Evolutionary conservation across 345 rosid species (phyloP), one percentile per base, ranked within the genome.

Genomic region (Garcia nutans): DNA sequence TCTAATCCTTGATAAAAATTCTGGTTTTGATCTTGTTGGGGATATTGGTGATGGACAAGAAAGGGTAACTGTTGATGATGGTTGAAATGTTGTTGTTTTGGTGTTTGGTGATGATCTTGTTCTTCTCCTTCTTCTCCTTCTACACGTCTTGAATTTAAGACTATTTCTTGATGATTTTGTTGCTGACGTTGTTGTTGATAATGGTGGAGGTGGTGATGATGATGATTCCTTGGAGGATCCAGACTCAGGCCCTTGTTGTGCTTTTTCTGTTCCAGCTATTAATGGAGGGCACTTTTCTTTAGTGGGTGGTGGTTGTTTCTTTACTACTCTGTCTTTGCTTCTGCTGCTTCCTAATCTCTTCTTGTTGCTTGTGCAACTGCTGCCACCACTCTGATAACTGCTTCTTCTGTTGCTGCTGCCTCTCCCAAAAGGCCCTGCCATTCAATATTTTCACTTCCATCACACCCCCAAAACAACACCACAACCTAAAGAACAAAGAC

Each of bases 201-300:
- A 2, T 55, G 79, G 10, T 55, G 79, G 2, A 22, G 78, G 8
- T 67, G 68, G 24, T 47, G 69, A 41, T 33, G 81, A 66, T 68
- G 86, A 62, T 82, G 86, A 73, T 81, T 87, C 83, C 86, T 78
- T 84, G 37, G 89, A 74, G 90, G 84, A 85, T 88, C 91, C 91
- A 88, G 91, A 82, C 72, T 86, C 86, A 78, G 82, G 42, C 72
- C 74, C 76, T 82, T 58, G 71, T 82, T 58, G 71, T 79, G 77
- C 68, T 81, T 81, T 74, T 74, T 79, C 73, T 77, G 85, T 81
- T 88, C 88, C 91, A 89, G 93, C 84, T 88, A 85, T 85, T 75
- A 76, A 79, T 57, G 69, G 76, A 78, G 60, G 55, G 47, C 66
- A 55, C 66, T 56, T 76, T 79, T 76, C 68, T 60, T 76, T 76